phyloP scores from a whole-genome alignment of 805 yeast species.

The Metschnikowia peoriensis region DNA sequence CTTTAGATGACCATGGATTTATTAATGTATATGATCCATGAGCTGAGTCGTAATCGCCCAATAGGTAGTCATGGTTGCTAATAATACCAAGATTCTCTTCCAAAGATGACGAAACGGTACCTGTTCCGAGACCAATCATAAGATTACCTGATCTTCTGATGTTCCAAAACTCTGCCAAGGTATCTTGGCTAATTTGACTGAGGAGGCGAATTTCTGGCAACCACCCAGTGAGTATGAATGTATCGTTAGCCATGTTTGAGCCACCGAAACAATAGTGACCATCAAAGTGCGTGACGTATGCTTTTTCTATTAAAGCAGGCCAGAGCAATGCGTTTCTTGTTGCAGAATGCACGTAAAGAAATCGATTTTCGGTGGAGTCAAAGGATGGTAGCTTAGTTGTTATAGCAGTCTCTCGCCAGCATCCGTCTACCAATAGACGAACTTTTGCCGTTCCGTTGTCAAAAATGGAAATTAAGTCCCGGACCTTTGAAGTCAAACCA shows the following conservation, averaged over 20 bases:
- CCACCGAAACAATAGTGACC: slow-evolving; percentile 65
- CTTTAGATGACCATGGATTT: slow-evolving; percentile 35
- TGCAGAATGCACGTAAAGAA: slow-evolving; percentile 36
- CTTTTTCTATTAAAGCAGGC: slow-evolving; percentile 80
- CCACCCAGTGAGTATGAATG: slow-evolving; percentile 67
- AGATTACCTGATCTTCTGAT: slow-evolving; percentile 35
- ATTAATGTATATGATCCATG: slow-evolving; percentile 16
- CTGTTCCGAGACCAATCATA: slow-evolving; percentile 70
- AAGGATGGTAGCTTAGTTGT: slow-evolving; percentile 46
- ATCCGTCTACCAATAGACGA: slow-evolving; percentile 52
- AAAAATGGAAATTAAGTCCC: slow-evolving; percentile 23
- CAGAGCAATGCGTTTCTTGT: slow-evolving; percentile 40
- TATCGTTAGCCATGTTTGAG: slow-evolving; percentile 73
- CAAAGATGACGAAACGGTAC: slow-evolving; percentile 35
- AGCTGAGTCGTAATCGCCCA: slow-evolving; percentile 26
- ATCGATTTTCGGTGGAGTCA: slow-evolving; percentile 19
- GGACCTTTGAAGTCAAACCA: slow-evolving; percentile 14
- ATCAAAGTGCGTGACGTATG: slow-evolving; percentile 59
- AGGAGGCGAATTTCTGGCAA: slow-evolving; percentile 55
- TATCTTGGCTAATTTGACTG: slow-evolving; percentile 30
- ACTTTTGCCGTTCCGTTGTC: slow-evolving; percentile 28
- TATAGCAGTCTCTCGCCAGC: slow-evolving; percentile 44
- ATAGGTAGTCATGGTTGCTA: slow-evolving; percentile 69
- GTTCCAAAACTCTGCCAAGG: slow-evolving; percentile 20
- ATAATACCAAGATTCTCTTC: slow-evolving; percentile 40